Percentiles rank a stretch among this genome's conserved stretches.
phyloP scores from a whole-genome alignment of 345 rosid species.

The Ailanthus altissimus region DNA sequence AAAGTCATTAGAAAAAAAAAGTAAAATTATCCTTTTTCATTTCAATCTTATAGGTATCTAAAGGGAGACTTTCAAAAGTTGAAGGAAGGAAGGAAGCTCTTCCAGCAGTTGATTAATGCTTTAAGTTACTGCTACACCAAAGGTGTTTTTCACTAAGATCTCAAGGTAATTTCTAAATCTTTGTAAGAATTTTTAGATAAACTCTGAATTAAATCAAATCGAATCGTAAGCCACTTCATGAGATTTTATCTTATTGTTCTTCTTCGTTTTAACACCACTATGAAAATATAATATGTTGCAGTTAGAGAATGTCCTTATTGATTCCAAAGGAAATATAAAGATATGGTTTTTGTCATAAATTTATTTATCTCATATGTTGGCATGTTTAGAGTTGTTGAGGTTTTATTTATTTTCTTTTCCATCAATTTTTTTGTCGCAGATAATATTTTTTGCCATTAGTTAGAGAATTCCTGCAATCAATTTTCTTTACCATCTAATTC shows the following conservation, averaged over 20 bases:
- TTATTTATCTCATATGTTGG: too few species aligned
- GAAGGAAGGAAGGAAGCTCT: conserved; percentile 86
- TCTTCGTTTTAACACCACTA: neutral
- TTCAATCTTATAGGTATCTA: conserved; percentile 51
- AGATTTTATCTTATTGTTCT: neutral
- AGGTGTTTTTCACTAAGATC: conserved; percentile 95
- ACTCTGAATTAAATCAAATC: too few species aligned
- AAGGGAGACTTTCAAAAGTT: conserved; percentile 69
- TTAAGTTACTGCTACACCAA: conserved; percentile 85
- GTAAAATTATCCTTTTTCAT: neutral
- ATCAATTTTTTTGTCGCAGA: too few species aligned
- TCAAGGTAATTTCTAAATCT: conserved; percentile 51
- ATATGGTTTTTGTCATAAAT: conserved; percentile 27
- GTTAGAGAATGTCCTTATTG: conserved; percentile 90
- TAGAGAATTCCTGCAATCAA: too few species aligned
- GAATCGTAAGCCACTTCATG: too few species aligned
- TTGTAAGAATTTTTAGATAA: too few species aligned
- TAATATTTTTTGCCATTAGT: too few species aligned
- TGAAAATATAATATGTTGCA: conserved; percentile 30
- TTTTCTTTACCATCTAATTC: too few species aligned
- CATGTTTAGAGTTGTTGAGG: too few species aligned
- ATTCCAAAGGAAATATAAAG: conserved; percentile 76
- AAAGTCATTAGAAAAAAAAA: neutral
- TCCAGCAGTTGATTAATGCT: conserved; percentile 90
- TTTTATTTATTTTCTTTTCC: too few species aligned